phyloP scores from a whole-genome alignment of 331 rosid genomes.

The Rhamnella rubrinervis region DNA sequence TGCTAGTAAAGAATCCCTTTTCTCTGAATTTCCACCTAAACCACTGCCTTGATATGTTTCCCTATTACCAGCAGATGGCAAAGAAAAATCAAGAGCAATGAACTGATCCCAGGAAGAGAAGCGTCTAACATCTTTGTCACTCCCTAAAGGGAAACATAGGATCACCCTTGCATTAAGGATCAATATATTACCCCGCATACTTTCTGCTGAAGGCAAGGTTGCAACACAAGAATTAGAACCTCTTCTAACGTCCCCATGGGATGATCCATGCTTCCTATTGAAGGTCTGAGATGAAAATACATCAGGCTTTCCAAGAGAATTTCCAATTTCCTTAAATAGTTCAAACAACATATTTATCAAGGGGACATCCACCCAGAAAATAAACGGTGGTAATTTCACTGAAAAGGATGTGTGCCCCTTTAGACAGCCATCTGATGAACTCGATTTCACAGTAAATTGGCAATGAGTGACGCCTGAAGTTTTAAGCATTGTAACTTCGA shows the following conservation, averaged over 20 bases:
- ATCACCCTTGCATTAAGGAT: conserved; percentile 67
- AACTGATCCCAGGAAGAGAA: conserved; percentile 67
- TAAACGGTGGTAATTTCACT: conserved; percentile 61
- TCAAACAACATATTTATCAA: conserved; percentile 42
- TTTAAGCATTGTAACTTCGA: conserved; percentile 64
- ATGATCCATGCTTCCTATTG: conserved; percentile 32
- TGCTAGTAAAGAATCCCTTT: conserved; percentile 44
- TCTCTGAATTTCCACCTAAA: conserved; percentile 49
- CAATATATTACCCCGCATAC: conserved; percentile 59
- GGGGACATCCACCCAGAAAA: conserved; percentile 73
- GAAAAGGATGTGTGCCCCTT: conserved; percentile 57
- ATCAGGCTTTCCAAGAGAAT: conserved; percentile 40
- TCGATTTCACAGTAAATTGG: conserved; percentile 48
- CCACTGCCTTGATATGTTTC: conserved; percentile 30
- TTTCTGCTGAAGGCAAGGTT: conserved; percentile 50
- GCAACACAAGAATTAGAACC: conserved; percentile 40
- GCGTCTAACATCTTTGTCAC: conserved; percentile 30
- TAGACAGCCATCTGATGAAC: conserved; percentile 46
- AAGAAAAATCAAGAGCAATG: conserved; percentile 72
- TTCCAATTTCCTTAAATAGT: conserved; percentile 49
- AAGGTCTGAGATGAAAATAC: conserved; percentile 30
- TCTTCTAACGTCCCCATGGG: conserved; percentile 37
- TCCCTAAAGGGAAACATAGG: conserved; percentile 77
- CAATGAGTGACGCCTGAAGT: conserved; percentile 61
- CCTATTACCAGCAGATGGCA: conserved; percentile 36